Percentiles rank a stretch among this genome's conserved stretches.
Conservation (phyloP, 768 basidiomycete genomes). For the Pisolithus marmoratus region DNA sequence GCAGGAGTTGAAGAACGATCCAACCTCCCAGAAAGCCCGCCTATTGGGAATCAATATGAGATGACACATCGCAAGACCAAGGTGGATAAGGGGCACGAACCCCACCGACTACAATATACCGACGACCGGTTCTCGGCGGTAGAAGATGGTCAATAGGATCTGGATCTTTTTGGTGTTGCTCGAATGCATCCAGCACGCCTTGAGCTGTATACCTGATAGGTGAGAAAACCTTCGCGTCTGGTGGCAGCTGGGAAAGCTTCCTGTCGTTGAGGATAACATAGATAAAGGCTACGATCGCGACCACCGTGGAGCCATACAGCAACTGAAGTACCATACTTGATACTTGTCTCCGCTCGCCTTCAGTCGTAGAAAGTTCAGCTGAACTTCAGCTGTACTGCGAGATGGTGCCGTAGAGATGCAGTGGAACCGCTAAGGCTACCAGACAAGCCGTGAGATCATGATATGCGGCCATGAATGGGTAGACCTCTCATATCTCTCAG, state of each 20-base stretch:
- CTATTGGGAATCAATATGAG: conserved; percentile 27
- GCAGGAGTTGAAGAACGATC: no score
- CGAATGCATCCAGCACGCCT: conserved; percentile 35
- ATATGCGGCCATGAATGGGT: no score
- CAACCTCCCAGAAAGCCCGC: conserved; percentile 75
- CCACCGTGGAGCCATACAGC: no score
- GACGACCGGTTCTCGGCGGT: conserved; percentile 64
- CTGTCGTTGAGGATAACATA: conserved; percentile 51
- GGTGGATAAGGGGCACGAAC: conserved; percentile 37
- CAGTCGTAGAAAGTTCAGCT: no score
- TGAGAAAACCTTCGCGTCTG: conserved; percentile 42
- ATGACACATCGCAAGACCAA: not conserved
- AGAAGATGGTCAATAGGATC: no score
- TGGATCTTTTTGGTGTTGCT: conserved; percentile 28
- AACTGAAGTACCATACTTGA: conserved; percentile 8
- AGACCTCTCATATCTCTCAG: no score
- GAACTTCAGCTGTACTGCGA: no score
- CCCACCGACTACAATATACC: conserved; percentile 74
- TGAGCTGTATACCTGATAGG: conserved; percentile 45
- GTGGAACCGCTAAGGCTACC: no score
- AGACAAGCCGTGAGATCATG: no score
- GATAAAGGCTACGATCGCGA: conserved; percentile 15
- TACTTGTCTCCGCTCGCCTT: no score
- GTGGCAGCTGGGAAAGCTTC: conserved; percentile 44
- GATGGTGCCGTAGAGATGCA: no score